Conservation (phyloP, 139 green algal genomes). For the Coccomyxa sp. region DNA sequence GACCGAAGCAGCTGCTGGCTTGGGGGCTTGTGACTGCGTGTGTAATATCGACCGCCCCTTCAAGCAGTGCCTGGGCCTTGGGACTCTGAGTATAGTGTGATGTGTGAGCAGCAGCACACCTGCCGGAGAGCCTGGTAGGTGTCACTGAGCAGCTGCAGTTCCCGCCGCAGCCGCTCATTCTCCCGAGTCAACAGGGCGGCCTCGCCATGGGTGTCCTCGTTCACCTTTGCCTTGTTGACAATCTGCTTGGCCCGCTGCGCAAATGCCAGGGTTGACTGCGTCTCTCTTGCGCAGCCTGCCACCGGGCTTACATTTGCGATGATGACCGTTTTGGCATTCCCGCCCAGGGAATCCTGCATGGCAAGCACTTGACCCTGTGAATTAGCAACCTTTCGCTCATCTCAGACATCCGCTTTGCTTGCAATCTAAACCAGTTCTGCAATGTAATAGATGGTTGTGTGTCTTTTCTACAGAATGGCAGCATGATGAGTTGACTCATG, state of each 20-base stretch:
- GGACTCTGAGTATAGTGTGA: background rate
- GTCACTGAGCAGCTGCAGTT: conserved; percentile 9
- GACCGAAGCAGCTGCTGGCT: no score
- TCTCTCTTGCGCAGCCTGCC: conserved; percentile 31
- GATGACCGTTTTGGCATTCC: conserved; percentile 82
- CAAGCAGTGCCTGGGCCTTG: background rate
- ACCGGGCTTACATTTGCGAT: conserved; percentile 53
- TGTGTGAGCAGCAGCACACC: background rate
- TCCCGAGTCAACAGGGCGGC: conserved; percentile 19
- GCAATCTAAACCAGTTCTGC: background rate
- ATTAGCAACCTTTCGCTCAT: conserved; percentile 14
- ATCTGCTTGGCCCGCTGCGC: conserved; percentile 34
- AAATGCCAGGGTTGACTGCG: conserved; percentile 48
- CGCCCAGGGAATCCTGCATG: conserved; percentile 80
- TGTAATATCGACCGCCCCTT: background rate
- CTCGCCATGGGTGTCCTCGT: conserved; percentile 40
- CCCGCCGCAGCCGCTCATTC: conserved; percentile 24
- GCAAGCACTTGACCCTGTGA: background rate
- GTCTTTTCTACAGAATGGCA: background rate
- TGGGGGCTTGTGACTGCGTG: no score
- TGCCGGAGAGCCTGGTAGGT: background rate
- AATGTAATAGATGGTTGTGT: background rate
- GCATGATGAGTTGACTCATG: background rate
- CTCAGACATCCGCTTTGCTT: no score
- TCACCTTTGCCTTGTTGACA: conserved; percentile 28